Evolutionary conservation across 371 early-diverging fungal genomes (phyloP), one percentile per base, ranked within the genome.

Genomic region (Fennellomyces sp.): DNA sequence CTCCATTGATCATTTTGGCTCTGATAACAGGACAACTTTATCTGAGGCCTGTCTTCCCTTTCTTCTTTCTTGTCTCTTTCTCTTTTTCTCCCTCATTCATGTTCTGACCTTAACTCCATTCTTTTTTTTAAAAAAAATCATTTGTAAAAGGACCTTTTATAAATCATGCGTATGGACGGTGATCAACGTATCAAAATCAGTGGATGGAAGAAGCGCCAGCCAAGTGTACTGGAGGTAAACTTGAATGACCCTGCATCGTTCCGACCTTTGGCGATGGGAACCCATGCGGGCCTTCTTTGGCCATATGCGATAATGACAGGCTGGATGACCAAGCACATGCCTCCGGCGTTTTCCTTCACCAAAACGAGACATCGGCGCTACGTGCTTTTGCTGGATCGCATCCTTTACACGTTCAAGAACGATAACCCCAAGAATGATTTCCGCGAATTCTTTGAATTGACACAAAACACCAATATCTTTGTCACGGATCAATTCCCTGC

Each of bases 401-500:
- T 70, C 33, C 28, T 76, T 10, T 76, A 73, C 58, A 53, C 65
- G 6, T 76, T 73, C 55, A 76, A 76, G 45, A 58, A 59, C 3
- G 73, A 73, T 26, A 45, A 58, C 17, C 67, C 69, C 7, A 59
- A 55, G 8, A n/a, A 35, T 1, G 33, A 48, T 26, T 76, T 66
- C 26, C 63, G 73, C 3, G 71, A 73, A 28, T 76, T 73, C 39
- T 58, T 73, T 28, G 71, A 70, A 39, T 23, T 76, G 17, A 68
- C 63, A 17, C 51, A 55, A 5, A 30, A 65, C n/a, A 73, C 77
- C 6, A 58, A 71, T 39, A 69, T 67, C 13, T 73, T 69, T 54
- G 71, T 71, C 5, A 73, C 77, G n/a, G 73, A 76, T 52, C 67
- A 64, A n/a, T 61, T 76, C 25, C 30, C 64, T 10, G 64, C 64